phyloP scores from a whole-genome alignment of 768 basidiomycete genomes.

The Lactifluus volemus region DNA sequence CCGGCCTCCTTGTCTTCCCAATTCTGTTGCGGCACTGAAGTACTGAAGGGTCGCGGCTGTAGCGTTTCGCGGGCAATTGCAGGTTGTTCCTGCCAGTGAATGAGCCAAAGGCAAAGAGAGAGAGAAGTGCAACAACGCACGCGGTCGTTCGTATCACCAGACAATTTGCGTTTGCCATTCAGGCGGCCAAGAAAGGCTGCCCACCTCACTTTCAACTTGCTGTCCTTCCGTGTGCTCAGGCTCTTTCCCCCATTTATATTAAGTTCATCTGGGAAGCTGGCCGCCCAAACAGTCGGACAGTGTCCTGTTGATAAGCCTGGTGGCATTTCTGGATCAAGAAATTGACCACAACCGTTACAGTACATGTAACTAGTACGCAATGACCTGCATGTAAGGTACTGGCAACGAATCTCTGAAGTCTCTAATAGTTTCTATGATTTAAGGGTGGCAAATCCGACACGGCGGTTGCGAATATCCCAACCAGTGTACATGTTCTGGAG shows the following conservation, averaged over 20 bases:
- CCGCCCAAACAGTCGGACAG: conserved; percentile 42
- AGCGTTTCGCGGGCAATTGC: conserved; percentile 6
- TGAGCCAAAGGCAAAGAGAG: not conserved
- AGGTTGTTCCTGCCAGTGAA: not conserved
- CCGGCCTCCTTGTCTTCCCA: not conserved
- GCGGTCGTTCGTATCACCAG: not conserved
- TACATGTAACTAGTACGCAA: too few species aligned
- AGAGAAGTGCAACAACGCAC: not conserved
- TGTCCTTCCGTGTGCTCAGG: not conserved
- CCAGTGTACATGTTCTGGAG: not conserved
- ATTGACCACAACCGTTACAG: too few species aligned
- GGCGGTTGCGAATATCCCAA: not conserved
- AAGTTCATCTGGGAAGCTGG: conserved; percentile 42
- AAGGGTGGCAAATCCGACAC: not conserved
- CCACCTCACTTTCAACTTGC: not conserved
- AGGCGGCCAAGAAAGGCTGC: too few species aligned
- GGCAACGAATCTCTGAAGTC: too few species aligned
- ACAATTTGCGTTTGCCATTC: not conserved
- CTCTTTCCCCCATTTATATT: conserved; percentile 1
- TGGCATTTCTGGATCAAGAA: not conserved
- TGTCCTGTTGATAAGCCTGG: not conserved
- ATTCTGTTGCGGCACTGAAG: not conserved
- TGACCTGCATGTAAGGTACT: too few species aligned
- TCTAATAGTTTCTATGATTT: too few species aligned
- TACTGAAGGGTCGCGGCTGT: not conserved